phyloP scores from a whole-genome alignment of 1,284 basidiomycete genomes.

The Boletellus deceptivus region DNA sequence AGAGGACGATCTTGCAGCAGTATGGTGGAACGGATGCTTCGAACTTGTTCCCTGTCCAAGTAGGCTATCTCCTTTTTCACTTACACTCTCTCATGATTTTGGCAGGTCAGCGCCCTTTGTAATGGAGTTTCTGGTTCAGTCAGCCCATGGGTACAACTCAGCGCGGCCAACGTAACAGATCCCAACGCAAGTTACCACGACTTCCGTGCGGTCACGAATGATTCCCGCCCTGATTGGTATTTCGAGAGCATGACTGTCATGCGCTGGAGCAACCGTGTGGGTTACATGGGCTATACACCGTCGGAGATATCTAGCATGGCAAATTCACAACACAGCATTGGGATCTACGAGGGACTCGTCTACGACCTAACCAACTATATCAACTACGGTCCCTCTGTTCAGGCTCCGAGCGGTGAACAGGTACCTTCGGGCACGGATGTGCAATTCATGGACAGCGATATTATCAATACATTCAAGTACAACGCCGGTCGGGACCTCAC shows the following conservation, averaged over 20 bases:
- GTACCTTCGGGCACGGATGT: constrained; percentile 54
- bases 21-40: constrained; percentile 84
- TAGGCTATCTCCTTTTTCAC: constrained; percentile 28
- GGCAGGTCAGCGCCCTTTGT: constrained; percentile 88
- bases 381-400: constrained; percentile 53
- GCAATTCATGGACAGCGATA: constrained; percentile 77
- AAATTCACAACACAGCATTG: constrained; percentile 64
- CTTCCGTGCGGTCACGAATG: constrained; percentile 85
- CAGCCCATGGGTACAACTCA: constrained; percentile 82
- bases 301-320: constrained; percentile 77
- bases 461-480: constrained; percentile 83
- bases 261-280: constrained; percentile 85
- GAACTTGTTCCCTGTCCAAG: constrained; percentile 92
- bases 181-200: constrained; percentile 90
- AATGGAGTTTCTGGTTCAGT: constrained; percentile 81
- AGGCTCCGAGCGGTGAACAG: constrained; percentile 61
- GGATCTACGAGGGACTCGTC: constrained; percentile 79
- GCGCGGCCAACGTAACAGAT: constrained; percentile 80
- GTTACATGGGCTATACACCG: constrained; percentile 87
- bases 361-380: constrained; percentile 90
- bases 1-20: constrained; percentile 65
- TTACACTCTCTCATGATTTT: constrained; percentile 4
- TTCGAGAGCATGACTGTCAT: constrained; percentile 89
- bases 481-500: constrained; percentile 86
- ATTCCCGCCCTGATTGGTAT: constrained; percentile 97